These are phyloP conservation scores for Wickerhamomyces bovis DNA, from an alignment of 805 yeast species.

Conservation along the genomic window DNA sequence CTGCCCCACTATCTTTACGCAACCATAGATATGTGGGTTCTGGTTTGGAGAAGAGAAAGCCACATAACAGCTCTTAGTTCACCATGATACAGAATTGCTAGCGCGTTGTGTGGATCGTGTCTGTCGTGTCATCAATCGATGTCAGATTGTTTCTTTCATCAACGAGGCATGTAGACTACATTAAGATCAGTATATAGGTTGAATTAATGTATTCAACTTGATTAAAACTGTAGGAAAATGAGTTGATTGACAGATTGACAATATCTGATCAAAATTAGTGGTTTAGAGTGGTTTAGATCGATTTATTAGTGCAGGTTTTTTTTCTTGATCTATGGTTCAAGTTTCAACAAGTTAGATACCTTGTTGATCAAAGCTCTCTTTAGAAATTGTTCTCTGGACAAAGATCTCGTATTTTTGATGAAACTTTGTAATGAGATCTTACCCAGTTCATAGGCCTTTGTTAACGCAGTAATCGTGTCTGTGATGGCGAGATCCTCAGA, in stretches of 20 bases:
- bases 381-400: constrained; percentile 61
- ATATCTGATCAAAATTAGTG: too few relatives aligned
- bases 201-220: too few relatives aligned
- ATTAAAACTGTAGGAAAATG: too few relatives aligned
- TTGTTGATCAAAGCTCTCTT: constrained; percentile 42
- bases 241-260: too few relatives aligned
- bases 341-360: constrained; percentile 21
- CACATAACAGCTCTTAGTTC: constrained; percentile 16
- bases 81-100: constrained; percentile 7
- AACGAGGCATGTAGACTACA: background rate
- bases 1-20: constrained; percentile 51
- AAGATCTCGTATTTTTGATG: constrained; percentile 36
- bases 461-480: constrained; percentile 58
- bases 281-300: too few relatives aligned
- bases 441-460: constrained; percentile 48
- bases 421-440: constrained; percentile 37
- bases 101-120: constrained; percentile 8
- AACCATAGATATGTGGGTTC: constrained; percentile 52
- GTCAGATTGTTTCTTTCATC: background rate
- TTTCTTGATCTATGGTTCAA: background rate
- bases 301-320: too few relatives aligned
- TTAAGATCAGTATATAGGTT: background rate
- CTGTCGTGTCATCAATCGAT: background rate
- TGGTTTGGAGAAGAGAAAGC: constrained; percentile 60
- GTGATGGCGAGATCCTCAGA: constrained; percentile 66